A percentile compares a stretch with the other conserved stretches of the same genome.
These are phyloP conservation scores for Pseudodiploospora longispora DNA, from an alignment of 2,329 filamentous ascomycete species.

Conservation along the genomic window DNA sequence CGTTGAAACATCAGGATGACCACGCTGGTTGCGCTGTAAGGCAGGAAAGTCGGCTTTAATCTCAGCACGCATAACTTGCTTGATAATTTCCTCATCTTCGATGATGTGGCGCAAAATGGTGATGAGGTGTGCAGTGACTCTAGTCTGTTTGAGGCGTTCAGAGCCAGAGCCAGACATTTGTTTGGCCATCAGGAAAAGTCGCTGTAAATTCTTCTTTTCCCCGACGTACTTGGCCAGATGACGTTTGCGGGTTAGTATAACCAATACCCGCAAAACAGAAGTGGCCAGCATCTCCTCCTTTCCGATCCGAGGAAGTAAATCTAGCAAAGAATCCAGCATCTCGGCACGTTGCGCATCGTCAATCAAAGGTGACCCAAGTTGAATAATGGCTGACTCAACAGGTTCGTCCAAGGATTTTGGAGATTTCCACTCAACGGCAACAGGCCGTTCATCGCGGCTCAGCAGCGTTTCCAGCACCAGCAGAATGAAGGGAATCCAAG, in stretches of 20 bases:
- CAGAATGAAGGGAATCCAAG: conserved; percentile 87
- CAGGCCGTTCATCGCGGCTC: conserved; percentile 79
- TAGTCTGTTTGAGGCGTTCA: conserved; percentile 55
- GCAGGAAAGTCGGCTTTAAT: conserved; percentile 71
- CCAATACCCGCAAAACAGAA: conserved; percentile 73
- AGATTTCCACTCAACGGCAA: conserved; percentile 61
- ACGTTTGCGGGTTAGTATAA: conserved; percentile 77
- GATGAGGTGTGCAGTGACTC: conserved; percentile 59
- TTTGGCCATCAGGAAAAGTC: conserved; percentile 91
- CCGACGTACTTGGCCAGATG: conserved; percentile 67
- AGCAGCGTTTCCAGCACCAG: conserved; percentile 84
- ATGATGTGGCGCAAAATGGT: conserved; percentile 85
- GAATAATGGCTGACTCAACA: conserved; percentile 48
- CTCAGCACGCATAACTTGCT: conserved; percentile 85
- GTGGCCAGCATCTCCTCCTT: conserved; percentile 82
- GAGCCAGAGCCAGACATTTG: conserved; percentile 77
- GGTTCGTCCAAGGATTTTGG: conserved; percentile 43
- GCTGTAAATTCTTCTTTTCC: conserved; percentile 81
- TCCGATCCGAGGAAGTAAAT: conserved; percentile 75
- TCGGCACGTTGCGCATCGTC: conserved; percentile 56
- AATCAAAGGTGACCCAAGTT: conserved; percentile 48
- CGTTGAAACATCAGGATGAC: conserved; percentile 55
- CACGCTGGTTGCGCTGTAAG: conserved; percentile 39
- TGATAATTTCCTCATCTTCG: conserved; percentile 85
- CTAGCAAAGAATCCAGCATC: conserved; percentile 70